A percentile compares a stretch with the other conserved stretches of the same genome.
These are phyloP conservation scores for Furcasterigmium furcatum DNA, from an alignment of 2,329 filamentous ascomycete genomes.

Conservation along the genomic window DNA sequence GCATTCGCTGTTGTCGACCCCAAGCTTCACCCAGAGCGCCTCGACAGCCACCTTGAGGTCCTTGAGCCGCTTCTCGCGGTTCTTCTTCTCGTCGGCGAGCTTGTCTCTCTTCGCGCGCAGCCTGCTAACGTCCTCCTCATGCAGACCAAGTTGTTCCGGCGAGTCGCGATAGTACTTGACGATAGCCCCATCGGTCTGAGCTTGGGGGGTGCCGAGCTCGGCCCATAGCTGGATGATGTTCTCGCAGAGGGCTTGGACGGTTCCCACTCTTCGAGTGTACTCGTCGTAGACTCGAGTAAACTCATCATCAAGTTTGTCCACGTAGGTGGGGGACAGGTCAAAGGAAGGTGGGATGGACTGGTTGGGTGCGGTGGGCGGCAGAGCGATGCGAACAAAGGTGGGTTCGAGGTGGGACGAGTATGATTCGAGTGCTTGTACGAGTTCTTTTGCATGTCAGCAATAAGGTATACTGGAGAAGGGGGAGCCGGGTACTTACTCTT, in stretches of 20 bases:
- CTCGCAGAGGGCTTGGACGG: slow-evolving; percentile 72
- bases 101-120: slow-evolving; percentile 76
- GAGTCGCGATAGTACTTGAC: slow-evolving; percentile 87
- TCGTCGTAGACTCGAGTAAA: slow-evolving; percentile 96
- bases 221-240: slow-evolving; percentile 94
- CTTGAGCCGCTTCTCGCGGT: slow-evolving; percentile 71
- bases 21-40: slow-evolving; percentile 82
- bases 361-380: slow-evolving; percentile 78
- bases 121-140: slow-evolving; percentile 77
- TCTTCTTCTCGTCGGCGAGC: slow-evolving; percentile 83
- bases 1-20: slow-evolving; percentile 76
- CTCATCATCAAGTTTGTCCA: slow-evolving; percentile 81
- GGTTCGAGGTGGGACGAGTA: slow-evolving; percentile 95
- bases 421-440: slow-evolving; percentile 88
- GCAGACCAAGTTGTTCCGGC: slow-evolving; percentile 90
- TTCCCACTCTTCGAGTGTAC: slow-evolving; percentile 78
- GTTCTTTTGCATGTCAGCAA: slow-evolving; percentile 53
- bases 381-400: slow-evolving; percentile 78
- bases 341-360: slow-evolving; percentile 78
- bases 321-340: slow-evolving; percentile 88
- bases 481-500: slow-evolving; percentile 65
- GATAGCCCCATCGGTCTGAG: slow-evolving; percentile 83
- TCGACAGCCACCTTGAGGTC: slow-evolving; percentile 80
- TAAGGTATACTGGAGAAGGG: too few relatives aligned
- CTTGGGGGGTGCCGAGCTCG: slow-evolving; percentile 89